phyloP scores from a whole-genome alignment of 805 yeast genomes.

The Ogataea wickerhamii region DNA sequence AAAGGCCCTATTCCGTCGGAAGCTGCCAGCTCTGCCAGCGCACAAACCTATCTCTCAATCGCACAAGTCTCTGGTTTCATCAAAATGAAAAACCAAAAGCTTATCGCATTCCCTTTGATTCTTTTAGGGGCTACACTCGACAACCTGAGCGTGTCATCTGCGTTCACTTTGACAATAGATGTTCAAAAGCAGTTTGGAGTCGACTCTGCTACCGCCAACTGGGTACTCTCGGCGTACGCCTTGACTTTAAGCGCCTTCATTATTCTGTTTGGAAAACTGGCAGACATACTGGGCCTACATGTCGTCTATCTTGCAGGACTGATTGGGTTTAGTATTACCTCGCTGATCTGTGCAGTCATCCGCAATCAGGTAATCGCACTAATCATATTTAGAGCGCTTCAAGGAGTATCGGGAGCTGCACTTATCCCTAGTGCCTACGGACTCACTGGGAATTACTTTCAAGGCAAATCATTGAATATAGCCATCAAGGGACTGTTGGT shows the following conservation, averaged over 20 bases:
- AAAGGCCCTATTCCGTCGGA: too few relatives aligned
- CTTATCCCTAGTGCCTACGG: constrained; percentile 32
- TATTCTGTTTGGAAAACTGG: constrained; percentile 39
- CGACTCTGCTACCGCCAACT: constrained; percentile 34
- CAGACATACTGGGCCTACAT: constrained; percentile 35
- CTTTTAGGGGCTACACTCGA: constrained; percentile 21
- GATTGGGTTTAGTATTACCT: neutral
- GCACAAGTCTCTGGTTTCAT: too few relatives aligned
- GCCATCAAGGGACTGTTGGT: constrained; percentile 15
- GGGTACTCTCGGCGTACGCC: constrained; percentile 44
- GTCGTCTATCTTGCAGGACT: constrained; percentile 25
- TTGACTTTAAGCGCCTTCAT: constrained; percentile 43
- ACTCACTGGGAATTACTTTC: constrained; percentile 19
- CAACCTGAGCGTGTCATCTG: constrained; percentile 26
- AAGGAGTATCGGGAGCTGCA: constrained; percentile 41
- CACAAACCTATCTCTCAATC: too few relatives aligned
- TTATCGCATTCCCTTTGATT: constrained; percentile 11
- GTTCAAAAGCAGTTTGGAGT: constrained; percentile 37
- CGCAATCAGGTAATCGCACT: constrained; percentile 32
- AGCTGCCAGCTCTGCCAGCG: too few relatives aligned
- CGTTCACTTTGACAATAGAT: constrained; percentile 19
- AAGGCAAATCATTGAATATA: constrained; percentile 8
- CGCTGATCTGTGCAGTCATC: constrained; percentile 35
- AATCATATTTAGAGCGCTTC: constrained; percentile 41
- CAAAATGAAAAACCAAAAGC: neutral